These are phyloP conservation scores for Mycena amicta DNA, from an alignment of 768 basidiomycete genomes.

Conservation along the genomic window DNA sequence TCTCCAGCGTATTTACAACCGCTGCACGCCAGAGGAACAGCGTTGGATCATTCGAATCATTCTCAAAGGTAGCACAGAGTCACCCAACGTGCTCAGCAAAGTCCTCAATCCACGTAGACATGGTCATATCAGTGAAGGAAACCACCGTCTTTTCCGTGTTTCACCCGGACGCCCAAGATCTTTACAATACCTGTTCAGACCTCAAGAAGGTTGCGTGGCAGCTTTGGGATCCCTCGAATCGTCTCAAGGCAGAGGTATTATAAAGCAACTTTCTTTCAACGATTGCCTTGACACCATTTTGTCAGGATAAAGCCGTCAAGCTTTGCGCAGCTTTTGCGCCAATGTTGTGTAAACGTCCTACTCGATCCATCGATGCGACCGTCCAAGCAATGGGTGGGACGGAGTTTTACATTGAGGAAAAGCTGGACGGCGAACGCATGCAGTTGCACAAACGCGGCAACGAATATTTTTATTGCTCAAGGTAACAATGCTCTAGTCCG, in stretches of 20 bases:
- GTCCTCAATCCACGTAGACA: too few relatives aligned
- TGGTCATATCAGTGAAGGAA: conserved; percentile 92
- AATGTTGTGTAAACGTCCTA: conserved; percentile 92
- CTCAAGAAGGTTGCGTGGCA: conserved; percentile 92
- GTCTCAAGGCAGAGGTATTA: conserved; percentile 63
- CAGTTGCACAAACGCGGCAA: conserved; percentile 93
- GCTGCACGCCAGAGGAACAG: conserved; percentile 84
- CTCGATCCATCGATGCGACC: conserved; percentile 77
- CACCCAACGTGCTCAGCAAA: conserved; percentile 1
- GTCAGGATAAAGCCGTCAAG: conserved; percentile 80
- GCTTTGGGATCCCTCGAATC: conserved; percentile 72
- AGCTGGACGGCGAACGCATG: conserved; percentile 95
- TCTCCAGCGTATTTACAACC: conserved; percentile 75
- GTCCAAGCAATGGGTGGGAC: conserved; percentile 80
- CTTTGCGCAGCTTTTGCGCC: conserved; percentile 89
- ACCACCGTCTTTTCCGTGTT: conserved; percentile 89
- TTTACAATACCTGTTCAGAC: conserved; percentile 97
- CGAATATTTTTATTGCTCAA: conserved; percentile 90
- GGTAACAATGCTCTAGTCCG: conserved; percentile 52
- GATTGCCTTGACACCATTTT: neutral
- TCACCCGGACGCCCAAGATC: conserved; percentile 90
- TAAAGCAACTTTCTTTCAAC: neutral
- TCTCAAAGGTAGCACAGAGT: conserved; percentile 68
- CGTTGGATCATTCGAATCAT: conserved; percentile 97
- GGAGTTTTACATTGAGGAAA: conserved; percentile 93